These are phyloP conservation scores for Vararia minispora DNA, from an alignment of 768 basidiomycete species.

Conservation along the genomic window DNA sequence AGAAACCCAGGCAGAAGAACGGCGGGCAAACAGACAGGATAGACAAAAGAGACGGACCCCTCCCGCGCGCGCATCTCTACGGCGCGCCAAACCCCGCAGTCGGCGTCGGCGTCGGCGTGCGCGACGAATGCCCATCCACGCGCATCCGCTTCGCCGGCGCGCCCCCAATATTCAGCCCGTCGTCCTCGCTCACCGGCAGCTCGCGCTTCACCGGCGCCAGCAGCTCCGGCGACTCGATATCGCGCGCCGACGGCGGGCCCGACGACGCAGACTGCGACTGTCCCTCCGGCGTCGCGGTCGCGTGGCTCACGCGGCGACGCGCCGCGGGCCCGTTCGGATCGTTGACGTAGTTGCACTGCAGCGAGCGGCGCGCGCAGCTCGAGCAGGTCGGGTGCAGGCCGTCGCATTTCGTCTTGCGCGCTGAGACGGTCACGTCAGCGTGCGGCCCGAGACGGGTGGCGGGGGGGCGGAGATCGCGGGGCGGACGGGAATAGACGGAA, in stretches of 20 bases:
- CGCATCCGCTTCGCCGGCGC: constrained; percentile 14
- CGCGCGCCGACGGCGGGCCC: constrained; percentile 20
- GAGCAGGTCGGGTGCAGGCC: constrained; percentile 79
- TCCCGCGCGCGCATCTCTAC: not conserved
- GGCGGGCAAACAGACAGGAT: constrained; percentile 1
- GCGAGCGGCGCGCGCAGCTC: constrained; percentile 66
- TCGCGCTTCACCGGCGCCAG: constrained; percentile 9
- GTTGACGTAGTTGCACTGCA: constrained; percentile 75
- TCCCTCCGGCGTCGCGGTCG: constrained; percentile 8
- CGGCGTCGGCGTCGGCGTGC: constrained; percentile 9
- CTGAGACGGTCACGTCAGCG: constrained; percentile 24
- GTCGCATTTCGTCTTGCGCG: constrained; percentile 84
- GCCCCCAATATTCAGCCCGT: no score
- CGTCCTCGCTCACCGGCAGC: constrained; percentile 7
- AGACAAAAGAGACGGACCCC: not conserved
- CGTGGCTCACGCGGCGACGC: constrained; percentile 15
- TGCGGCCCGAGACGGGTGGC: not conserved
- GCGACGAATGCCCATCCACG: constrained; percentile 11
- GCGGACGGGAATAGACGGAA: constrained; percentile 6
- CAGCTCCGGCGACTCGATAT: constrained; percentile 11
- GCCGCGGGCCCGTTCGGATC: constrained; percentile 27
- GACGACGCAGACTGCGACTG: constrained; percentile 16
- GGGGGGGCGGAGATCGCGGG: not conserved
- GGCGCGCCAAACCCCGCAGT: constrained; percentile 13
- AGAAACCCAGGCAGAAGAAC: not conserved